Evolutionary conservation across 768 basidiomycete species (phyloP).

Genomic region (Gautieria morchelliformis): DNA sequence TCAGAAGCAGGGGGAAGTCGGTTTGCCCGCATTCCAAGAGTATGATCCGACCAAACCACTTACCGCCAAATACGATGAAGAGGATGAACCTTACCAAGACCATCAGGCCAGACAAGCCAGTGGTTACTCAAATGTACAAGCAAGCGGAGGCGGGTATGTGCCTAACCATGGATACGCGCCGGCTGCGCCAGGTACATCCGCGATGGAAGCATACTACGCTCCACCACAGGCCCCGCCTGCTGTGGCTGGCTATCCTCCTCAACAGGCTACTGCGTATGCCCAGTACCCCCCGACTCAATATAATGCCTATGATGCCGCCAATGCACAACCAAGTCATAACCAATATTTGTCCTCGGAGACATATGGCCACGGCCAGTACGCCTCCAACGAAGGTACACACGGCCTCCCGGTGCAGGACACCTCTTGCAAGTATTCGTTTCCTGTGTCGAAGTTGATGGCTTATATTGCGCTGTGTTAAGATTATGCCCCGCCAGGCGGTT

Average conservation of each 20-base stretch:
- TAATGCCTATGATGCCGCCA: neutral
- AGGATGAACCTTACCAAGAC: slow-evolving; percentile 43
- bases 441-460: neutral
- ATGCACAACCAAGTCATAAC: neutral
- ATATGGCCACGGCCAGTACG: slow-evolving; percentile 18
- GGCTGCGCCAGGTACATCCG: slow-evolving; percentile 52
- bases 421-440: slow-evolving; percentile 36
- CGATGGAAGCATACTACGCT: slow-evolving; percentile 69
- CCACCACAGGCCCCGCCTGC: slow-evolving; percentile 27
- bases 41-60: slow-evolving; percentile 53
- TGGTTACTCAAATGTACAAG: slow-evolving; percentile 17
- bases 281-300: slow-evolving; percentile 3
- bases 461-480: slow-evolving; percentile 30
- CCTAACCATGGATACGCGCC: slow-evolving; percentile 47
- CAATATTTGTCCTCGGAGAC: slow-evolving; percentile 1
- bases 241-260: slow-evolving; percentile 20
- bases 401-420: slow-evolving; percentile 44
- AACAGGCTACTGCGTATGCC: neutral
- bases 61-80: slow-evolving; percentile 46
- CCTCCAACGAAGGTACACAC: slow-evolving; percentile 25
- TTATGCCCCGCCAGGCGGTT: slow-evolving; percentile 30
- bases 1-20: slow-evolving; percentile 48
- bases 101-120: slow-evolving; percentile 23
- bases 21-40: slow-evolving; percentile 70
- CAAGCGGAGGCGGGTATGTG: neutral